Percentiles rank a stretch among this genome's conserved stretches.
phyloP scores from a whole-genome alignment of 352 stramenopile species.

The Lagenidium giganteum region DNA sequence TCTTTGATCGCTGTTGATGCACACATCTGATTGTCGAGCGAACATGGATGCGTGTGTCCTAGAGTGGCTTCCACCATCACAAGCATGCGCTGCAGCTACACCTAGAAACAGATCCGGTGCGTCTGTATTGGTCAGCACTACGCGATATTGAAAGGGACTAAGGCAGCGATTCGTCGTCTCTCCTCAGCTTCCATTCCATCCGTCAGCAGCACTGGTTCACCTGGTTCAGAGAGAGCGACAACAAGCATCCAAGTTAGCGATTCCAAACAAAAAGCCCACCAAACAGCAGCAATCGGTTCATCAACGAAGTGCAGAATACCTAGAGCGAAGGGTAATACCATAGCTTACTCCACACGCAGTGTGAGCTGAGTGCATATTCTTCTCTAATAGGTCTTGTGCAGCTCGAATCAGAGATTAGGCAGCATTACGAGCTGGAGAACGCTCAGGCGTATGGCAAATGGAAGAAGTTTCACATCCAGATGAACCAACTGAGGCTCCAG shows the following conservation, averaged over 20 bases:
- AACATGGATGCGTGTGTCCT: slow-evolving; percentile 6
- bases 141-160: too few relatives aligned
- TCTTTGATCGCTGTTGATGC: too few relatives aligned
- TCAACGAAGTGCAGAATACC: slow-evolving; percentile 37
- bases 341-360: neutral
- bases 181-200: slow-evolving; percentile 41
- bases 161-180: neutral
- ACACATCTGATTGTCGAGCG: neutral
- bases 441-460: slow-evolving; percentile 39
- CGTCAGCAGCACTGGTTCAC: slow-evolving; percentile 38
- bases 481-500: slow-evolving; percentile 11
- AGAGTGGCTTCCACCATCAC: slow-evolving; percentile 28
- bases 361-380: neutral
- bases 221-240: slow-evolving; percentile 34
- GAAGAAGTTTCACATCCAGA: slow-evolving; percentile 42
- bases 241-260: slow-evolving; percentile 23
- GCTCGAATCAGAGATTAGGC: slow-evolving; percentile 51
- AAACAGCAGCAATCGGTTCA: too few relatives aligned
- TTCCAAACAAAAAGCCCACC: slow-evolving; percentile 27
- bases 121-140: neutral
- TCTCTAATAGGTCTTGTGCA: slow-evolving; percentile 8
- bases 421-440: slow-evolving; percentile 53
- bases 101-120: slow-evolving; percentile 40
- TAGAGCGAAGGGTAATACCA: slow-evolving; percentile 39
- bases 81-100: slow-evolving; percentile 36